These are phyloP conservation scores for Saccharomycopsis crataegensis DNA, from an alignment of 1,139 yeast genomes.

Conservation along the genomic window DNA sequence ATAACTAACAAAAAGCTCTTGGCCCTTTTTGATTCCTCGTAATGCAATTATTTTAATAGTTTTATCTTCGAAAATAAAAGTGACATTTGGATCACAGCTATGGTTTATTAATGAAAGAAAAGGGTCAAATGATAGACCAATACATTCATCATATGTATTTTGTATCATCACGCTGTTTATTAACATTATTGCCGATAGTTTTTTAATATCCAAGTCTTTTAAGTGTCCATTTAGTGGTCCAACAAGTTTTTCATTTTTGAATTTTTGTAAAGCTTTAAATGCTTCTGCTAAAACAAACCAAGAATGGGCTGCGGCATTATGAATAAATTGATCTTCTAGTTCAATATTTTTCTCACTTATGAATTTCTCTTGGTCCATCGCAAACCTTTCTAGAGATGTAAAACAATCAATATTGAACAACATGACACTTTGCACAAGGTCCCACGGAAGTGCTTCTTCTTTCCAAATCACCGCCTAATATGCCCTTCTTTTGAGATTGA, in stretches of 20 bases:
- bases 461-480: neutral
- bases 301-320: too few relatives aligned
- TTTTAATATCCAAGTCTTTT: constrained; percentile 8
- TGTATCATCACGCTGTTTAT: constrained; percentile 28
- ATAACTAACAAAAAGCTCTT: constrained; percentile 31
- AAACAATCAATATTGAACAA: constrained; percentile 8
- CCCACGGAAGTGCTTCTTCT: neutral
- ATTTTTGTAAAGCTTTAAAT: neutral
- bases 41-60: constrained; percentile 23
- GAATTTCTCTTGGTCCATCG: too few relatives aligned
- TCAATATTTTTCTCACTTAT: too few relatives aligned
- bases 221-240: neutral
- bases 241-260: neutral
- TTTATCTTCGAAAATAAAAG: constrained; percentile 23
- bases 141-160: constrained; percentile 25
- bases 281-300: neutral
- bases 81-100: constrained; percentile 30
- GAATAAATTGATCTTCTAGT: too few relatives aligned
- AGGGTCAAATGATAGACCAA: constrained; percentile 33
- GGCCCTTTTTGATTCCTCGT: constrained; percentile 22
- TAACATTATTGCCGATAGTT: constrained; percentile 22
- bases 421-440: constrained; percentile 19
- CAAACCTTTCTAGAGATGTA: too few relatives aligned
- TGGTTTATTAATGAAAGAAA: constrained; percentile 31
- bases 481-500: neutral